These are phyloP conservation scores for Metroxylon sagu DNA, from an alignment of 176 grass and related monocot genomes.

Conservation along the genomic window DNA sequence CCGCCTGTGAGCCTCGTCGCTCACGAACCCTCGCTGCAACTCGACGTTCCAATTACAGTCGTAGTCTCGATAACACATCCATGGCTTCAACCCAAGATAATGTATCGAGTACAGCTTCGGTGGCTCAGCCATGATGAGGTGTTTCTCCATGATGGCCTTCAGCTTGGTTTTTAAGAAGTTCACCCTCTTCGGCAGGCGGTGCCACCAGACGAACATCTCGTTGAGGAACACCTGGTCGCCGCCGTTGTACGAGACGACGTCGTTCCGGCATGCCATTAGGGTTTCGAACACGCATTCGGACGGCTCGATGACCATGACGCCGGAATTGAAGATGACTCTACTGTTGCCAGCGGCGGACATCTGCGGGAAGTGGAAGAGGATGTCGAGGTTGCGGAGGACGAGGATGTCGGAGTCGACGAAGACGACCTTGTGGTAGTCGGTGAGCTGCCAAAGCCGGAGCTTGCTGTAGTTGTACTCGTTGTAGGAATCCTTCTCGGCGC, in stretches of 20 bases:
- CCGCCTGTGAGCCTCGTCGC: slow-evolving; percentile 51
- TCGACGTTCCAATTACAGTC: slow-evolving; percentile 88
- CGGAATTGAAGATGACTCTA: slow-evolving; percentile 73
- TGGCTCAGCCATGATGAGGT: slow-evolving; percentile 55
- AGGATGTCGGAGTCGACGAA: slow-evolving; percentile 95
- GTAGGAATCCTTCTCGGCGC: slow-evolving; percentile 53
- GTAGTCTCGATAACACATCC: slow-evolving; percentile 84
- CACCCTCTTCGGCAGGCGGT: slow-evolving; percentile 65
- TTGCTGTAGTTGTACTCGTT: slow-evolving; percentile 99
- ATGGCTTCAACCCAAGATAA: slow-evolving; percentile 83
- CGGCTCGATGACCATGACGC: slow-evolving; percentile 85
- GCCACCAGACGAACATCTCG: slow-evolving; percentile 98
- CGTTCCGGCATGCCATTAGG: slow-evolving; percentile 32
- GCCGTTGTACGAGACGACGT: slow-evolving; percentile 83
- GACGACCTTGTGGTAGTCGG: slow-evolving; percentile 67
- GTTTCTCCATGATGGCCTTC: slow-evolving; percentile 55
- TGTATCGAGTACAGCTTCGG: slow-evolving; percentile 63
- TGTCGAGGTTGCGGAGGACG: slow-evolving; percentile 71
- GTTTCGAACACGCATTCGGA: slow-evolving; percentile 65
- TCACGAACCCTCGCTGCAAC: slow-evolving; percentile 61
- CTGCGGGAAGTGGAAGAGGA: slow-evolving; percentile 75
- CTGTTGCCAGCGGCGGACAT: slow-evolving; percentile 70
- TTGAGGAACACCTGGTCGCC: slow-evolving; percentile 96
- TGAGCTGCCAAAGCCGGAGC: slow-evolving; percentile 92
- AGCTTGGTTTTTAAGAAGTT: slow-evolving; percentile 81